phyloP scores from a whole-genome alignment of 805 yeast species.

The Debaryomyces castellii region DNA sequence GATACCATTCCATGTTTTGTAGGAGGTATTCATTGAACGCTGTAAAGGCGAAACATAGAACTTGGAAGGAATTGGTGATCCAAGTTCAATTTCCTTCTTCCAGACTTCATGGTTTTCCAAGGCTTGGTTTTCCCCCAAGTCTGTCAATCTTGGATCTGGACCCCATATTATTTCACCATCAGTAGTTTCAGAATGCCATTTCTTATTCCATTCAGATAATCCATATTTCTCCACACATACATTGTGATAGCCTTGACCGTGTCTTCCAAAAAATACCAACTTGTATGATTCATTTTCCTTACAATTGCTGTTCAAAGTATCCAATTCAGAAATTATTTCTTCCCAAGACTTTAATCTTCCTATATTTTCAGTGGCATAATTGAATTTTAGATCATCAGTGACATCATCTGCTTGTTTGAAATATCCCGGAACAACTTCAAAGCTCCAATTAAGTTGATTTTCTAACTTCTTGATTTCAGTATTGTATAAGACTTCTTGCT shows the following conservation, averaged over 20 bases:
- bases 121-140: constrained; percentile 57
- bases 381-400: constrained; percentile 49
- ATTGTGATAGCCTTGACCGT: constrained; percentile 72
- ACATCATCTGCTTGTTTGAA: constrained; percentile 47
- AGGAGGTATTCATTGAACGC: constrained; percentile 58
- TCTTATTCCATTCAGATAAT: constrained; percentile 51
- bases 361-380: constrained; percentile 41
- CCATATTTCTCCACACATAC: constrained; percentile 56
- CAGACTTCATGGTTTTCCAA: constrained; percentile 44
- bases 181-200: constrained; percentile 52
- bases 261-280: constrained; percentile 57
- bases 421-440: constrained; percentile 49
- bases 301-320: constrained; percentile 34
- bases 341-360: constrained; percentile 47
- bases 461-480: constrained; percentile 9
- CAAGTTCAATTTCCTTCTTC: constrained; percentile 40
- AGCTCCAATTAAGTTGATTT: constrained; percentile 41
- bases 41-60: constrained; percentile 66
- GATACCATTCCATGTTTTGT: constrained; percentile 49
- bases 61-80: constrained; percentile 55
- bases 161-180: constrained; percentile 58
- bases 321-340: constrained; percentile 29
- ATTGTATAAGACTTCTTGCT: constrained; percentile 14
- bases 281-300: constrained; percentile 42
- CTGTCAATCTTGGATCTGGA: constrained; percentile 62